These are phyloP conservation scores for Blumeria graminis DNA, from an alignment of 2,329 filamentous ascomycete genomes.

Conservation along the genomic window DNA sequence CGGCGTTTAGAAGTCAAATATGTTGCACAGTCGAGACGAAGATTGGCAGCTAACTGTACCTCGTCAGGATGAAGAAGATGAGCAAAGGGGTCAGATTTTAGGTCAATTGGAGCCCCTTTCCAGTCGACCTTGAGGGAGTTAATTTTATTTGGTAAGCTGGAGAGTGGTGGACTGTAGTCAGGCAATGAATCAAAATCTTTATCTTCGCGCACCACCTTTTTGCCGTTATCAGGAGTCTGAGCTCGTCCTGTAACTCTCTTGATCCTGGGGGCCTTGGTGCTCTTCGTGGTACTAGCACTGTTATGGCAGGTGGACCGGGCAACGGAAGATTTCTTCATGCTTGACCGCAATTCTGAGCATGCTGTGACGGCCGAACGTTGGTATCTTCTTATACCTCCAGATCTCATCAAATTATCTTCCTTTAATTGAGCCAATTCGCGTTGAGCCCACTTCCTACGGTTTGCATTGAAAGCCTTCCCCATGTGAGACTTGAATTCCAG, in stretches of 20 bases:
- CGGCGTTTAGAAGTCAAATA: conserved; percentile 85
- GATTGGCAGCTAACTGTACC: conserved; percentile 46
- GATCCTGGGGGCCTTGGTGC: background rate
- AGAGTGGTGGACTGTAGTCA: conserved; percentile 47
- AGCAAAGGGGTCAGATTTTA: conserved; percentile 45
- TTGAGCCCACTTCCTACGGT: conserved; percentile 10
- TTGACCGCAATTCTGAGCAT: background rate
- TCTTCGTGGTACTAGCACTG: background rate
- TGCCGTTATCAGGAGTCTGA: conserved; percentile 15
- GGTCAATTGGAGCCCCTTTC: conserved; percentile 59
- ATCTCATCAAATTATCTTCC: conserved; percentile 9
- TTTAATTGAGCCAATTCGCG: conserved; percentile 12
- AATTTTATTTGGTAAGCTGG: conserved; percentile 37
- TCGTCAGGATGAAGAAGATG: conserved; percentile 58
- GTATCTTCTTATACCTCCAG: conserved; percentile 4
- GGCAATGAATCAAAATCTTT: conserved; percentile 51
- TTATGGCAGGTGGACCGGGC: background rate
- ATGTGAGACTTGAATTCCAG: conserved; percentile 29
- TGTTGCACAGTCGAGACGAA: conserved; percentile 65
- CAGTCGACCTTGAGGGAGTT: conserved; percentile 66
- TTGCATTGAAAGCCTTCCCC: conserved; percentile 15
- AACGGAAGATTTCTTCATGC: background rate
- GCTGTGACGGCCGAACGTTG: background rate
- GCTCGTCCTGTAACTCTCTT: conserved; percentile 3
- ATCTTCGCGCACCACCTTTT: conserved; percentile 49